Conservation (phyloP, 2,329 filamentous ascomycete species). For the Colletotrichum salicis region DNA sequence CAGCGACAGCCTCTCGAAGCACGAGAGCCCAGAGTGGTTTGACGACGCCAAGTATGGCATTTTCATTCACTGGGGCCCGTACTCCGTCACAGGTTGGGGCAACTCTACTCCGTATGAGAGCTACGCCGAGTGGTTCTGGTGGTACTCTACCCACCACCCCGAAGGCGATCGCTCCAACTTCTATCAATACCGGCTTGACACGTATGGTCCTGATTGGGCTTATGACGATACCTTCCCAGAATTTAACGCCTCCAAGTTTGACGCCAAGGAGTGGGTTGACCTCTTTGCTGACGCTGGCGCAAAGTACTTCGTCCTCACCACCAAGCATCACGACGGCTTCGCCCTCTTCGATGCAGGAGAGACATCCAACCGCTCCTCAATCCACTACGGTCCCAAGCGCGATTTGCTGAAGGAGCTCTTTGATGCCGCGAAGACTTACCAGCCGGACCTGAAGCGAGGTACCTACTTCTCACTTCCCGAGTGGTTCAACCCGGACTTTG, state of each 20-base stretch:
- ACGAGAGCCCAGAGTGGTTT: constrained; percentile 63
- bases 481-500: constrained; percentile 60
- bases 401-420: constrained; percentile 52
- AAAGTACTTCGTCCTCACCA: constrained; percentile 59
- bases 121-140: constrained; percentile 63
- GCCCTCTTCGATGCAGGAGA: constrained; percentile 53
- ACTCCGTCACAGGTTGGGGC: constrained; percentile 67
- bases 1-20: constrained; percentile 47
- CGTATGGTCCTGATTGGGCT: constrained; percentile 60
- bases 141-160: constrained; percentile 45
- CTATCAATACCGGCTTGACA: constrained; percentile 61
- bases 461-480: constrained; percentile 61
- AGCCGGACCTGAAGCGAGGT: constrained; percentile 44
- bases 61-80: constrained; percentile 70
- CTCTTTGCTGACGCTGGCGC: constrained; percentile 63
- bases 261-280: constrained; percentile 65
- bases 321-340: constrained; percentile 61
- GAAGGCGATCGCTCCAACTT: constrained; percentile 32
- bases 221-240: constrained; percentile 67
- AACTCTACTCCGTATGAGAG: constrained; percentile 51
- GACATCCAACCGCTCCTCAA: constrained; percentile 51
- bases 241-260: constrained; percentile 61
- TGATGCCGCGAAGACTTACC: constrained; percentile 38
- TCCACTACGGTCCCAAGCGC: constrained; percentile 49
- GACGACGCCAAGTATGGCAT: constrained; percentile 67